Base-by-base conservation (phyloP, 2,329 filamentous ascomycete species). In the Fusarium liriodendri region DNA sequence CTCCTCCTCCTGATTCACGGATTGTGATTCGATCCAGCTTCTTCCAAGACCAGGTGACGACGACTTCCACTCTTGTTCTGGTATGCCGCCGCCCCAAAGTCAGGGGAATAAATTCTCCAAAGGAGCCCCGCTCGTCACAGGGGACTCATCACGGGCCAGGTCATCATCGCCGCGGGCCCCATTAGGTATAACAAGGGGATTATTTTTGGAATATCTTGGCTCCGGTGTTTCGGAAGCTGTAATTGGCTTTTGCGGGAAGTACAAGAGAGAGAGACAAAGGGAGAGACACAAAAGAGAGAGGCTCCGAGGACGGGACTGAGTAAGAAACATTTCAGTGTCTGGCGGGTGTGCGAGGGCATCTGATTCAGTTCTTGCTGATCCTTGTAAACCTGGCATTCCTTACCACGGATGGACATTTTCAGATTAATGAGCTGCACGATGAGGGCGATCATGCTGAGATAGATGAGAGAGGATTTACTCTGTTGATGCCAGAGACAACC, bases 191-290 rank as follows among this genome's bases (percentile, higher is more conserved):
- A 33, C 37, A 42, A 20, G 47, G 61, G 25, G 33, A 62, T 62
- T 74, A 75, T 74, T 74, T 74, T 74, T 74, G 72, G 72, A 62
- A 74, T 61, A 3, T 55, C 50, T 57, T 45, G 62, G 59, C 62
- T 62, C 66, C 58, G 67, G 50, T 60, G 62, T 63, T 67, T 57
- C 33, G 50, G 29, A 25, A 64, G 45, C 54, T 74, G 29, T 32
- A 67, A 38, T 22, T 54, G 40, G 33, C 29, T 29, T n/a, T 18
- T 18, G 18, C 22, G 25, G 35, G 32, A 40, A 40, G 11, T 13
- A 58, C 22, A 37, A 37, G 29, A 35, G 52, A 16, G 16, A 35
- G 27, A 18, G 29, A 29, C 58, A 42, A 37, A 66, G 32, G 22
- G 32, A 42, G 58, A 45, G 29, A 62, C n/a, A 52, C 33, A 62